Percentiles rank a stretch among this genome's conserved stretches.
phyloP scores from a whole-genome alignment of 1,139 yeast species.

The Protomyces lactucae-debilis region DNA sequence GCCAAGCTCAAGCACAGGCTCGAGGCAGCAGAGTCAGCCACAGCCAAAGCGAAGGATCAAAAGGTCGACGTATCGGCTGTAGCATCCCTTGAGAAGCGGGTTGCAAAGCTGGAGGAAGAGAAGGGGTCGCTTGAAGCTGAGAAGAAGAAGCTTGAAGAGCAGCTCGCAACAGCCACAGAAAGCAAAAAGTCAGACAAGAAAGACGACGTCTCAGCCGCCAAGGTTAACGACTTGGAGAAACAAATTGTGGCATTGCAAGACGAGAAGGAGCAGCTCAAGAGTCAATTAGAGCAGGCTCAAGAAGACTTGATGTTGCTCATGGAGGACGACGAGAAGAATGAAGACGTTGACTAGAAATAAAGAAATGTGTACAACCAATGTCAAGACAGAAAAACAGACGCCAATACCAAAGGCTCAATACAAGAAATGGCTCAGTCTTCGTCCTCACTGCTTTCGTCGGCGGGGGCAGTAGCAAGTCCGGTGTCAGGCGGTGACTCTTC shows the following conservation, averaged over 20 bases:
- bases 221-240: slow-evolving; percentile 10
- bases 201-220: neutral
- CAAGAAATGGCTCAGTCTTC: slow-evolving; percentile 7
- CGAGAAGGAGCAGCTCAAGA: slow-evolving; percentile 6
- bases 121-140: neutral
- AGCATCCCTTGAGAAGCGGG: neutral
- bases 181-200: neutral
- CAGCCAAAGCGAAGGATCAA: neutral
- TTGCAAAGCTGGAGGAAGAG: neutral
- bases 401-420: neutral
- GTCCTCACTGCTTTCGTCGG: slow-evolving; percentile 21
- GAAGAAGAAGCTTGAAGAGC: neutral
- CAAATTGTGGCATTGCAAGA: neutral
- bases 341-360: neutral
- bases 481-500: slow-evolving; percentile 6
- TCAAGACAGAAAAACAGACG: neutral
- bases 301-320: slow-evolving; percentile 23
- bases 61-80: neutral
- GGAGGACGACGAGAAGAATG: slow-evolving; percentile 10
- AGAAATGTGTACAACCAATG: neutral
- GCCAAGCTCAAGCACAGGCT: slow-evolving; percentile 28
- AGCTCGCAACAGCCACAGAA: neutral
- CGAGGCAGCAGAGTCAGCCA: neutral
- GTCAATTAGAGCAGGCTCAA: slow-evolving; percentile 21
- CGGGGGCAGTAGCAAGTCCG: neutral